These are phyloP conservation scores for Suillus subalutaceus DNA, from an alignment of 768 basidiomycete genomes.

Conservation along the genomic window DNA sequence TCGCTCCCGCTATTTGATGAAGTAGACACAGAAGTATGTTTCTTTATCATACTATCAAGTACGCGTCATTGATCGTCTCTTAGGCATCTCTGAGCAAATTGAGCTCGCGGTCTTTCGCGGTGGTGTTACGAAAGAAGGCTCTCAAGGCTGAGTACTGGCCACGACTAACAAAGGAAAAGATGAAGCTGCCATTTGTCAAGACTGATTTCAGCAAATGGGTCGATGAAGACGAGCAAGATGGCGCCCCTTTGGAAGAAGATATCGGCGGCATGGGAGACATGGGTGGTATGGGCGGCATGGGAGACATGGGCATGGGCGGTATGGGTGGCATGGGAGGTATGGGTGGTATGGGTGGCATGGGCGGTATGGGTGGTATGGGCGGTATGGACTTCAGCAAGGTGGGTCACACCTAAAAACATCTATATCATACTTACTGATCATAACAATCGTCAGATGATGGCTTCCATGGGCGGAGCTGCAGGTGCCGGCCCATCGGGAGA, in stretches of 20 bases:
- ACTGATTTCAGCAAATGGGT: conserved; percentile 96
- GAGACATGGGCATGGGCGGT: conserved; percentile 57
- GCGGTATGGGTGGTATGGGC: conserved; percentile 45
- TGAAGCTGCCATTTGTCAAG: conserved; percentile 81
- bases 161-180: conserved; percentile 86
- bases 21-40: conserved; percentile 70
- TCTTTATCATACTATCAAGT: conserved; percentile 13
- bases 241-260: conserved; percentile 45
- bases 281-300: conserved; percentile 56
- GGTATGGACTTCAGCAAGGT: conserved; percentile 72
- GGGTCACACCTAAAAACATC: conserved; percentile 14
- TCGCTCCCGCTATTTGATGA: conserved; percentile 75
- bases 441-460: conserved; percentile 42
- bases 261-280: conserved; percentile 36
- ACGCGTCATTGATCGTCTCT: conserved; percentile 20
- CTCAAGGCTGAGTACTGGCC: conserved; percentile 84
- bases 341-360: conserved; percentile 41
- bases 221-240: conserved; percentile 96
- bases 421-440: conserved; percentile 16
- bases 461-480: conserved; percentile 31
- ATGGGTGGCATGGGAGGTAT: conserved; percentile 48
- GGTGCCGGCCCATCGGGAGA: conserved; percentile 19
- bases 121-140: conserved; percentile 83
- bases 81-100: conserved; percentile 63
- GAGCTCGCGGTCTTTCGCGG: conserved; percentile 65